Percentiles rank a stretch among this genome's conserved stretches.
Evolutionary conservation across 1,284 basidiomycete genomes (phyloP).

Genomic region (Ceraceosorus guamensis): DNA sequence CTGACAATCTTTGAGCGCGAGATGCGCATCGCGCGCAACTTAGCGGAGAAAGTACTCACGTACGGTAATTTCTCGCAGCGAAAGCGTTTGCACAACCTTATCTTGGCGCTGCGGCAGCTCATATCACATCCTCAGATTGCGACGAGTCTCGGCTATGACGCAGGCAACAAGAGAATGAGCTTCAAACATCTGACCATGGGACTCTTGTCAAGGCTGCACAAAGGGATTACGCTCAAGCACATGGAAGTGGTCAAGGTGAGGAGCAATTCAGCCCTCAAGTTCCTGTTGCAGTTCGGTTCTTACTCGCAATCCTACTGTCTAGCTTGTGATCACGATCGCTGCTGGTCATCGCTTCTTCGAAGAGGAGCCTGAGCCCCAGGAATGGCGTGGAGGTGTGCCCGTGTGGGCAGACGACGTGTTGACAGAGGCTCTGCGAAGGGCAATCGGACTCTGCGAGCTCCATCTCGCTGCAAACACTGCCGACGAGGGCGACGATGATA

Average conservation of each 20-base stretch:
- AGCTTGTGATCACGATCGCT: background rate
- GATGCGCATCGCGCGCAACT: conserved; percentile 14
- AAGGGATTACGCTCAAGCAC: background rate
- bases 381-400: background rate
- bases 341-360: background rate
- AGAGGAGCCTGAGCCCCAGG: background rate
- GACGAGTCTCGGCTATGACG: conserved; percentile 17
- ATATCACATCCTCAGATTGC: conserved; percentile 32
- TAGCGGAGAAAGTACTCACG: conserved; percentile 1
- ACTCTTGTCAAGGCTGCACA: background rate
- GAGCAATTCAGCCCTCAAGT: background rate
- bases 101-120: conserved; percentile 14
- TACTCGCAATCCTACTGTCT: background rate
- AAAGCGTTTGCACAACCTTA: no score
- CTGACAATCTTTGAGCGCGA: conserved; percentile 31
- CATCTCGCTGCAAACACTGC: no score
- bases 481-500: no score
- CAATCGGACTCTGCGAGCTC: no score
- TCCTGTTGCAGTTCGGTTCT: no score
- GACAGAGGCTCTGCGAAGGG: no score
- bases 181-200: conserved; percentile 23
- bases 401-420: background rate
- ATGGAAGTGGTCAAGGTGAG: background rate
- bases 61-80: background rate
- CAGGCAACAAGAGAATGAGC: conserved; percentile 18